A percentile compares a stretch with the other conserved stretches of the same genome.
phyloP scores from a whole-genome alignment of 2,329 filamentous ascomycete species.

The Aspergillus thermomutatus region DNA sequence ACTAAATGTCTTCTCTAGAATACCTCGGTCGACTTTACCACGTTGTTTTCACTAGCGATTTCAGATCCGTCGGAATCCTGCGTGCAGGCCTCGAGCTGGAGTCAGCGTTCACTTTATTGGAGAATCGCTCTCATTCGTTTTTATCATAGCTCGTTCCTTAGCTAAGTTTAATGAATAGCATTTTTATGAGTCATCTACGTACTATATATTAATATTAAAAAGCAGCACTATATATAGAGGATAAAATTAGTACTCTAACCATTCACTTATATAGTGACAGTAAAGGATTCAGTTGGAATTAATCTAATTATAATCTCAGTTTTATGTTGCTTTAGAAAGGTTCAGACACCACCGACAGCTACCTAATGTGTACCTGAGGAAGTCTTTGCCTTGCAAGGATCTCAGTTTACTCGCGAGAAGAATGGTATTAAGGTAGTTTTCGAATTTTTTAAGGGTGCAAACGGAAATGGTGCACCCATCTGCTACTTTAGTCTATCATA shows the following conservation, averaged over 20 bases:
- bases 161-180: too few species aligned
- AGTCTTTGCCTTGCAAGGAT: too few species aligned
- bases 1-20: constrained; percentile 9
- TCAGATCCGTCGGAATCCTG: constrained; percentile 5
- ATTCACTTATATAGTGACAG: background rate
- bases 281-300: background rate
- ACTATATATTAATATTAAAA: background rate
- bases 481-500: background rate
- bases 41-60: constrained; percentile 8
- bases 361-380: constrained; percentile 22
- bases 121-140: too few species aligned
- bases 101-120: background rate
- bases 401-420: too few species aligned
- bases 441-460: background rate
- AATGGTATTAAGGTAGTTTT: too few species aligned
- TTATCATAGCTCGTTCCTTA: too few species aligned
- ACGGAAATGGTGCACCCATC: background rate
- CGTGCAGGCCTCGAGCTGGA: constrained; percentile 1
- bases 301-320: background rate
- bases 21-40: constrained; percentile 5
- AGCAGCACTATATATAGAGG: background rate
- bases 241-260: background rate
- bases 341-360: background rate
- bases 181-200: too few species aligned
- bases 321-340: background rate